Evolutionary conservation across 805 yeast species (phyloP).

Genomic region (Candida pseudofarinosa): DNA sequence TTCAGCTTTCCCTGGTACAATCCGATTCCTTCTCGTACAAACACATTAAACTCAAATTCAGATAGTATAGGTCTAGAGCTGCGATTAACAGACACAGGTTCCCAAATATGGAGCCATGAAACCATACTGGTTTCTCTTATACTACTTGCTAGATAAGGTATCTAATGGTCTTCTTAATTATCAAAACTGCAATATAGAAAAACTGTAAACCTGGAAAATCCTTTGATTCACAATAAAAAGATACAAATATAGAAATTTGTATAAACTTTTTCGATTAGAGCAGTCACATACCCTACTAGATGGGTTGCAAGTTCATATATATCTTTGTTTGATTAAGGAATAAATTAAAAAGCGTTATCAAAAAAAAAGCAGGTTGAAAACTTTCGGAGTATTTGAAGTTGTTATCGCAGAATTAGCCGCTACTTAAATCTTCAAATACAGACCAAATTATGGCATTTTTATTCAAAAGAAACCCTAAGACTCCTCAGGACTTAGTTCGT

Average conservation of each 20-base stretch:
- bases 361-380: too few relatives aligned
- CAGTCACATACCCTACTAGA: too few relatives aligned
- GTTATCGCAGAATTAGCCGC: slow-evolving; percentile 6
- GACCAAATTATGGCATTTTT: slow-evolving; percentile 67
- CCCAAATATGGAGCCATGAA: slow-evolving; percentile 26
- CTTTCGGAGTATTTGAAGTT: neutral
- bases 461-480: slow-evolving; percentile 85
- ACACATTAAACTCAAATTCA: slow-evolving; percentile 30
- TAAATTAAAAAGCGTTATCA: too few relatives aligned
- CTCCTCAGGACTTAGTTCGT: slow-evolving; percentile 80
- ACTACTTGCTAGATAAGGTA: neutral
- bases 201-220: slow-evolving; percentile 1
- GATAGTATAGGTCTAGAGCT: slow-evolving; percentile 36
- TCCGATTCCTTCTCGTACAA: slow-evolving; percentile 48
- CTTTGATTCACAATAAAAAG: neutral
- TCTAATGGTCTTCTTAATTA: neutral
- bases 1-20: slow-evolving; percentile 74
- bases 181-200: neutral
- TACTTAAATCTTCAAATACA: neutral
- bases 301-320: too few relatives aligned
- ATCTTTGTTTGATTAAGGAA: too few relatives aligned
- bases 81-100: slow-evolving; percentile 32
- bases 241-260: too few relatives aligned
- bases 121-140: slow-evolving; percentile 6
- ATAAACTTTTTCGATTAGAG: too few relatives aligned